These are phyloP conservation scores for Psophocarpus tetragonolobus DNA, from an alignment of 306 rosid species.

Conservation along the genomic window DNA sequence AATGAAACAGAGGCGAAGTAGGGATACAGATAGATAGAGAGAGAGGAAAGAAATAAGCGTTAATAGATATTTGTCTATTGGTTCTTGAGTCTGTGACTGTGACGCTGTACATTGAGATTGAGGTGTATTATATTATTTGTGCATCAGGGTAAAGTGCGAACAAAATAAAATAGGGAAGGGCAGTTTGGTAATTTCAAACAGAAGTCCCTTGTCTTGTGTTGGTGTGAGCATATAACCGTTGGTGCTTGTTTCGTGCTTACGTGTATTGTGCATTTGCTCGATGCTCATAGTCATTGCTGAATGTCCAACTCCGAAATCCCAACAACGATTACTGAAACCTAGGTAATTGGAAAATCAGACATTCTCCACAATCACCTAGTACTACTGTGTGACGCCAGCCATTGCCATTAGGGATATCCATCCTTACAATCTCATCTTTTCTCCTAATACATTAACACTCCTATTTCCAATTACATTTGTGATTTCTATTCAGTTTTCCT, in stretches of 20 bases:
- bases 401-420: neutral
- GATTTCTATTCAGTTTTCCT: neutral
- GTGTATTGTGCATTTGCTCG: neutral
- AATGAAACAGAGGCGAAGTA: slow-evolving; percentile 46
- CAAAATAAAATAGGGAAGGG: neutral
- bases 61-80: slow-evolving; percentile 67
- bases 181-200: neutral
- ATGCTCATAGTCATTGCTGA: too few species aligned
- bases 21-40: slow-evolving; percentile 20
- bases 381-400: slow-evolving; percentile 2
- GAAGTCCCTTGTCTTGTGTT: neutral
- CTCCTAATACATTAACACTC: too few species aligned
- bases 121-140: neutral
- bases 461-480: too few species aligned
- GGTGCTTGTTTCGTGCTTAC: neutral
- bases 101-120: slow-evolving; percentile 32
- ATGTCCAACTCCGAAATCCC: too few species aligned
- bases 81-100: slow-evolving; percentile 54
- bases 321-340: slow-evolving; percentile 17
- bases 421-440: neutral
- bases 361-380: slow-evolving; percentile 2
- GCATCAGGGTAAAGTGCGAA: neutral
- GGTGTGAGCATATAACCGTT: neutral
- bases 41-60: slow-evolving; percentile 20
- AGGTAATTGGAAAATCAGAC: neutral